Base-by-base conservation (phyloP, 257 asterid species). In the Solanum dulcamara region DNA sequence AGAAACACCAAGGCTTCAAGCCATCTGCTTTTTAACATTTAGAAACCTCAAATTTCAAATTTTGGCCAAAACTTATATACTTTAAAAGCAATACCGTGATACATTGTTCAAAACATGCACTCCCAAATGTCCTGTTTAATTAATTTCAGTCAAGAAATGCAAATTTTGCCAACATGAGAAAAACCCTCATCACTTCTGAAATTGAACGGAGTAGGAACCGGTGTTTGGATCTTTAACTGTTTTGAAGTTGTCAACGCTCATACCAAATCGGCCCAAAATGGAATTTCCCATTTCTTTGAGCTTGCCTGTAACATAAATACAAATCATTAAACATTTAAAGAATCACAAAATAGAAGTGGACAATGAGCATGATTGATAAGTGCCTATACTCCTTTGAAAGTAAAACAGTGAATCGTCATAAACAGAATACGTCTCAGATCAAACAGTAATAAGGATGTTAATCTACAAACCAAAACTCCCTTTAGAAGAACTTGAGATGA, bases 281-380 rank as follows among this genome's bases (percentile, higher is more conserved):
- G 97, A 93, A 72, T 94, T 94, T 84, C 99, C 98, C 98, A 94
- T 91, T 32, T 96, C 99, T 87, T 96, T 96, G 83, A 96, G 89
- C 89, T 96, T 96, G 44, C 97, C 99, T 94, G 94, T 17, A 79
- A 72, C 33, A 1, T 38, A 2, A 77, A 46, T 77, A 44, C 82
- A 77, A 77, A 77, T 77, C 62, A 26, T 15, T 0, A 26, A 68
- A 0, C 17, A 24, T 3, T 57, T 11, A 14, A 24, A 74, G 62
- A 44, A 28, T 17, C 83, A 17, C 42, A 28, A 46, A 77, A 14
- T 15, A 26, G 62, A 77, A 48, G 18, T 48, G 44, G 1, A 10
- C 28, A 17, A 48, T 48, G 64, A 4, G 0, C 64, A 17, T 28
- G 62, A 15, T 77, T 46, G 38, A 2, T 1, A 1, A 3, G n/a